phyloP scores from a whole-genome alignment of 78 protist species.

The Dictyostelium brefeldianum region DNA sequence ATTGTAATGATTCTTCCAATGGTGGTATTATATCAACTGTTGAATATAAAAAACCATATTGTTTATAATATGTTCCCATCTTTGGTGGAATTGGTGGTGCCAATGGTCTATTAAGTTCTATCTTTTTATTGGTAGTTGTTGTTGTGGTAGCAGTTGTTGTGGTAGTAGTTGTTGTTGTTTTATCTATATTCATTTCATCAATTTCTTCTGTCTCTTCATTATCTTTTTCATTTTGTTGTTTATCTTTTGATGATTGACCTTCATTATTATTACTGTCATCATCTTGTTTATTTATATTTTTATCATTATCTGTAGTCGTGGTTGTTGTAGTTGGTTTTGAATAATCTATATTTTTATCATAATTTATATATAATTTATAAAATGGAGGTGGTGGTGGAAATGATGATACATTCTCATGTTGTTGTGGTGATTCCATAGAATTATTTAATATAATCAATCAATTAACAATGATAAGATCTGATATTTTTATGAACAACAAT shows the following conservation, averaged over 20 bases:
- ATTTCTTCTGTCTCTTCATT: not conserved
- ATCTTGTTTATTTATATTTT: not conserved
- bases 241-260: not conserved
- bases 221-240: not conserved
- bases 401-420: slow-evolving; percentile 62
- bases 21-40: slow-evolving; percentile 67
- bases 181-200: not conserved
- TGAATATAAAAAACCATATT: slow-evolving; percentile 57
- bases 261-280: not conserved
- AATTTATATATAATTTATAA: slow-evolving; percentile 68
- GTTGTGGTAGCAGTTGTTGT: slow-evolving; percentile 3
- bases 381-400: slow-evolving; percentile 80
- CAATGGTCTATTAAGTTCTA: slow-evolving; percentile 25
- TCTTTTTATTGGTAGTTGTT: not conserved
- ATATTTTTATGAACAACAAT: not conserved
- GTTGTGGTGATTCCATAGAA: not conserved
- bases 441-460: not conserved
- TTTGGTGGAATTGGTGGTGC: slow-evolving; percentile 75
- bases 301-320: not conserved
- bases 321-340: slow-evolving; percentile 10
- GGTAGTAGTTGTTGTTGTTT: not conserved
- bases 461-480: not conserved
- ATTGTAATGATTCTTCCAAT: slow-evolving; percentile 32
- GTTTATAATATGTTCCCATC: slow-evolving; percentile 27
- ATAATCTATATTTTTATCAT: slow-evolving; percentile 9